These are phyloP conservation scores for Cubamyces sp. DNA, from an alignment of 768 basidiomycete species.

Conservation along the genomic window DNA sequence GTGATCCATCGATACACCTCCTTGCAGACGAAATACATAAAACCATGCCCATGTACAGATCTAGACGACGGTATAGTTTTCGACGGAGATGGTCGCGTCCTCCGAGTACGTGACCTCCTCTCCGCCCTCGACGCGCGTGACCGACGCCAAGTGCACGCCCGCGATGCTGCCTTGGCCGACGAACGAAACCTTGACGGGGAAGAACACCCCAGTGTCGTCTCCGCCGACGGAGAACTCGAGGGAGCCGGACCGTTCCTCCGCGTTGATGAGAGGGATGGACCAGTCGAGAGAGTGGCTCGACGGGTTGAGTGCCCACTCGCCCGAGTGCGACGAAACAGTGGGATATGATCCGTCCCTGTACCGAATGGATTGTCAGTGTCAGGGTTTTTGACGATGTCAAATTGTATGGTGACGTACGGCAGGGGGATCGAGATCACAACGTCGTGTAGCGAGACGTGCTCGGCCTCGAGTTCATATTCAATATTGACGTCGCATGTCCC, in stretches of 20 bases:
- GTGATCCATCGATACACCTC: constrained; percentile 21
- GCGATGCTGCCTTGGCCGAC: constrained; percentile 80
- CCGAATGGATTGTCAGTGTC: constrained; percentile 2
- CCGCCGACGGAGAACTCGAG: constrained; percentile 89
- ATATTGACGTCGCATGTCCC: constrained; percentile 95
- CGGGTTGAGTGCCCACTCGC: constrained; percentile 83
- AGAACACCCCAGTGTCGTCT: constrained; percentile 82
- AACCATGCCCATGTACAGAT: constrained; percentile 12
- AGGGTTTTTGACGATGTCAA: neutral
- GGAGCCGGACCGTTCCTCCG: constrained; percentile 73
- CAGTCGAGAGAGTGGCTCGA: constrained; percentile 84
- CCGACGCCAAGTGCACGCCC: constrained; percentile 67
- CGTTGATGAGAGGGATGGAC: constrained; percentile 71
- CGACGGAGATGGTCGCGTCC: constrained; percentile 52
- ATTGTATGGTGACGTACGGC: constrained; percentile 61
- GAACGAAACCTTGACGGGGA: constrained; percentile 89
- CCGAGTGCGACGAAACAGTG: constrained; percentile 73
- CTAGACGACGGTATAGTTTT: constrained; percentile 51
- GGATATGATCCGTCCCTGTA: constrained; percentile 81
- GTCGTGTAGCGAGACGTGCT: constrained; percentile 78
- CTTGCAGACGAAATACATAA: constrained; percentile 19
- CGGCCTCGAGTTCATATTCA: constrained; percentile 94
- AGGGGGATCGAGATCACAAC: constrained; percentile 91
- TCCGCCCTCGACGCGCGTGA: constrained; percentile 54
- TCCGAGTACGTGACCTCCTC: constrained; percentile 58